Conservation (phyloP, 495 filamentous ascomycete species). For the Aspergillus kassunensis region DNA sequence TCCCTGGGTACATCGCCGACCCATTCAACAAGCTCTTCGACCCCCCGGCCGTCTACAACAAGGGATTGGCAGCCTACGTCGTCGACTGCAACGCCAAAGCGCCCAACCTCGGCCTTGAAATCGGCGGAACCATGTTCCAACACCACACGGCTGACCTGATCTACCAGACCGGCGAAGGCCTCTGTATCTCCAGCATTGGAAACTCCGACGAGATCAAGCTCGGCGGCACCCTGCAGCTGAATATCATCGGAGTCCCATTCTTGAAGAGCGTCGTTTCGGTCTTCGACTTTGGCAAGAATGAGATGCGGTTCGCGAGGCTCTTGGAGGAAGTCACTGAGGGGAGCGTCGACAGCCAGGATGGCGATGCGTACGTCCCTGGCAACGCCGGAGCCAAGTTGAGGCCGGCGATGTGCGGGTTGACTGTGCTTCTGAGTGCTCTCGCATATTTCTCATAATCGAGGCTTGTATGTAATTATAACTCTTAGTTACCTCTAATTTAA, state of each 20-base stretch:
- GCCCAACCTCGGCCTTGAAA: constrained; percentile 48
- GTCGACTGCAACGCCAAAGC: constrained; percentile 60
- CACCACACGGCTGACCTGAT: constrained; percentile 13
- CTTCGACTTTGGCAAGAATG: constrained; percentile 30
- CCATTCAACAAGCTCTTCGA: constrained; percentile 58
- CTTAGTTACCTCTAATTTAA: too few relatives aligned
- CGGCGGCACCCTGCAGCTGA: constrained; percentile 12
- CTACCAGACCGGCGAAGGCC: constrained; percentile 24
- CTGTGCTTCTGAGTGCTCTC: too few relatives aligned
- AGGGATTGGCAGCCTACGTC: constrained; percentile 43
- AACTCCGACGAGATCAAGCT: constrained; percentile 32
- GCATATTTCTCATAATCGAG: too few relatives aligned
- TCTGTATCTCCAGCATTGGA: constrained; percentile 47
- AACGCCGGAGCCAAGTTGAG: too few relatives aligned
- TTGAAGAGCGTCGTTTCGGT: constrained; percentile 58
- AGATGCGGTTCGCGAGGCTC: constrained; percentile 28
- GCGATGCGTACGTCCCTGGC: too few relatives aligned
- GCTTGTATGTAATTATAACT: too few relatives aligned
- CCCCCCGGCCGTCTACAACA: constrained; percentile 40
- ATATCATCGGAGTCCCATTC: constrained; percentile 59
- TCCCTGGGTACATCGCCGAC: constrained; percentile 52
- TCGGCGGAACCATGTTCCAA: constrained; percentile 29
- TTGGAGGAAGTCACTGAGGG: background rate
- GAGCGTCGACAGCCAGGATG: too few relatives aligned
- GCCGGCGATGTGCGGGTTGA: too few relatives aligned